Evolutionary conservation across 495 filamentous ascomycete genomes (phyloP), one percentile per base, ranked within the genome.

Genomic region (Sabuloglossum arenarium): DNA sequence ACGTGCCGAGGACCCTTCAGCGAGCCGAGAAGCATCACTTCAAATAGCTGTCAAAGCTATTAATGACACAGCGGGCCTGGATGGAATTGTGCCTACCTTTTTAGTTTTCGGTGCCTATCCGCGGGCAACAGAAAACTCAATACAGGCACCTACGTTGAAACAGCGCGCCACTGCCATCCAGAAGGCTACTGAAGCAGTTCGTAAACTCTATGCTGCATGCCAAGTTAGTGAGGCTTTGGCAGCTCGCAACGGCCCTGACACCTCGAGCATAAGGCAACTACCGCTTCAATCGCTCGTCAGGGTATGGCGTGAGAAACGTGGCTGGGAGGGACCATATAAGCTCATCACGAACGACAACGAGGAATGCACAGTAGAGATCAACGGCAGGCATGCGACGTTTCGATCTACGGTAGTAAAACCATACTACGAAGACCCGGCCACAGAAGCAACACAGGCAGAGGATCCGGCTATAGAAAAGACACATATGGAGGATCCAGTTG

Each of bases 21-120:
- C 30, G 11, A 32, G 30, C 30, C 30, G 30, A 11, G 30, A 32
- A 11, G 4, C 11, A 32, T 32, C 30, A 5, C 30, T 32, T 5
- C 30, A 32, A 11, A 32, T 32, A 11, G 30, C 30, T 32, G 30
- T 32, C 30, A 66, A 66, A 43, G 60, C 60, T 16, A n/a, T 64
- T 0, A 64, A 64, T 34, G 57, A 62, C 32, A 43, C 56, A 25
- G 56, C 53, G 3, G 53, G 61, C 16, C 59, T 56, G n/a, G 31
- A 62, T 39, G 51, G 63, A 19, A 28, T 60, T 8, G 54, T 64
- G 16, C 59, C 56, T 51, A 62, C 49, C 0, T 53, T 60, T 1
- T 29, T 60, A 0, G 53, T 61, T 12, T 63, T 61, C 31, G 57
- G 62, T 6, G 59, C 54, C 0, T 64, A 63, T 31, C 61, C 54